Conservation (phyloP, 2,329 filamentous ascomycete species). For the Fusarium euwallaceae region DNA sequence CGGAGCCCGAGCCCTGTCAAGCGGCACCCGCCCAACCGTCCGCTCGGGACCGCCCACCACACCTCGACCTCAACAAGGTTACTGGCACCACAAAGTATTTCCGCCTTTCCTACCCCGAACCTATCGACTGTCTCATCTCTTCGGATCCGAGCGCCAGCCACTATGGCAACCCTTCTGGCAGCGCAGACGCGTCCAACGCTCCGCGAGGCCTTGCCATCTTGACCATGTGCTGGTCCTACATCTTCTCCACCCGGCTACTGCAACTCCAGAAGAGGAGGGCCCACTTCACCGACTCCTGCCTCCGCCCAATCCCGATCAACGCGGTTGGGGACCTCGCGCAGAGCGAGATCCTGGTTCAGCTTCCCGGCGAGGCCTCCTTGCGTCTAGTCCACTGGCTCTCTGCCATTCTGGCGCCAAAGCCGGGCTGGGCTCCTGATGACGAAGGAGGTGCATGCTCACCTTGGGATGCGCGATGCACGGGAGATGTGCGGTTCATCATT, state of each 20-base stretch:
- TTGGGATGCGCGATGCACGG: constrained; percentile 37
- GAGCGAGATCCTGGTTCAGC: constrained; percentile 37
- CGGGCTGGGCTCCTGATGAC: constrained; percentile 40
- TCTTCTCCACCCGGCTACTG: constrained; percentile 47
- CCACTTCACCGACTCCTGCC: constrained; percentile 43
- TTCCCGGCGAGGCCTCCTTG: constrained; percentile 36
- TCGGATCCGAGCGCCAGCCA: constrained; percentile 32
- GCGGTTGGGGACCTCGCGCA: constrained; percentile 31
- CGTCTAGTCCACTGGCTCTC: constrained; percentile 46
- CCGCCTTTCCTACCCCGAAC: constrained; percentile 41
- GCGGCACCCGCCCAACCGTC: background rate
- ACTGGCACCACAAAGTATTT: constrained; percentile 46
- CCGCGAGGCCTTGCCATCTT: constrained; percentile 45
- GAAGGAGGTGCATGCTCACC: constrained; percentile 35
- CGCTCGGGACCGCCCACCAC: constrained; percentile 5
- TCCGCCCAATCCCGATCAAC: constrained; percentile 38
- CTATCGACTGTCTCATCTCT: constrained; percentile 39
- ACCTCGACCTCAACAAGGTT: constrained; percentile 40
- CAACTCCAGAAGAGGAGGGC: constrained; percentile 42
- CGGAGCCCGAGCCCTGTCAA: constrained; percentile 38
- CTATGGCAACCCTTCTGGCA: constrained; percentile 38
- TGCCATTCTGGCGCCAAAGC: constrained; percentile 40
- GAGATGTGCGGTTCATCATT: constrained; percentile 37
- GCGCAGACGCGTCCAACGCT: constrained; percentile 34
- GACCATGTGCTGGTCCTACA: constrained; percentile 47